These are phyloP conservation scores for Ogataea nitratoaversa DNA, from an alignment of 805 yeast species.

Conservation along the genomic window DNA sequence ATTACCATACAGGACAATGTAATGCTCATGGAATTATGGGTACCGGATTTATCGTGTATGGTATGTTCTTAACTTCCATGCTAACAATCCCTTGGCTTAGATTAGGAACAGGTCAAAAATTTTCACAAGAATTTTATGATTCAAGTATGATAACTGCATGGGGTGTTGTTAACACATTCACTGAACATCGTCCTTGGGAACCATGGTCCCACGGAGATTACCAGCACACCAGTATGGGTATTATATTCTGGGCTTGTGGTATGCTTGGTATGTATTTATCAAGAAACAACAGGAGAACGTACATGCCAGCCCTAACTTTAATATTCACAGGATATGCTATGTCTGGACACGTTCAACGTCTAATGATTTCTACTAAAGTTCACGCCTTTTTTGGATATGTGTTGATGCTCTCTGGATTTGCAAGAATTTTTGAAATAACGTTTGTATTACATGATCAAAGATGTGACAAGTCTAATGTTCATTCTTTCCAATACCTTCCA, in stretches of 20 bases:
- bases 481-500: constrained; percentile 81
- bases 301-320: constrained; percentile 76
- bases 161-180: constrained; percentile 93
- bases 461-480: constrained; percentile 39
- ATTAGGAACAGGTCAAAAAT: constrained; percentile 37
- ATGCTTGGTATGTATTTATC: constrained; percentile 76
- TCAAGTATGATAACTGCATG: constrained; percentile 74
- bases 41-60: constrained; percentile 75
- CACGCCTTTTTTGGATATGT: constrained; percentile 83
- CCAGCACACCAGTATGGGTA: constrained; percentile 96
- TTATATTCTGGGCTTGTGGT: constrained; percentile 96
- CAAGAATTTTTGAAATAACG: constrained; percentile 74
- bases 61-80: constrained; percentile 63
- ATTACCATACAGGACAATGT: constrained; percentile 85
- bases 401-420: constrained; percentile 71
- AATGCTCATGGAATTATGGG: constrained; percentile 98
- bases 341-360: constrained; percentile 81
- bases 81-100: constrained; percentile 74
- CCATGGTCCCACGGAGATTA: constrained; percentile 90
- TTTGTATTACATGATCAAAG: constrained; percentile 66
- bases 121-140: constrained; percentile 83
- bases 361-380: constrained; percentile 76
- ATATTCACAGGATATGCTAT: constrained; percentile 92
- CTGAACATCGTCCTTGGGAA: constrained; percentile 92
- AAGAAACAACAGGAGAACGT: constrained; percentile 62